A percentile compares a stretch with the other conserved stretches of the same genome.
Conservation (phyloP, 768 basidiomycete species). For the Rhizopogon vulgaris region DNA sequence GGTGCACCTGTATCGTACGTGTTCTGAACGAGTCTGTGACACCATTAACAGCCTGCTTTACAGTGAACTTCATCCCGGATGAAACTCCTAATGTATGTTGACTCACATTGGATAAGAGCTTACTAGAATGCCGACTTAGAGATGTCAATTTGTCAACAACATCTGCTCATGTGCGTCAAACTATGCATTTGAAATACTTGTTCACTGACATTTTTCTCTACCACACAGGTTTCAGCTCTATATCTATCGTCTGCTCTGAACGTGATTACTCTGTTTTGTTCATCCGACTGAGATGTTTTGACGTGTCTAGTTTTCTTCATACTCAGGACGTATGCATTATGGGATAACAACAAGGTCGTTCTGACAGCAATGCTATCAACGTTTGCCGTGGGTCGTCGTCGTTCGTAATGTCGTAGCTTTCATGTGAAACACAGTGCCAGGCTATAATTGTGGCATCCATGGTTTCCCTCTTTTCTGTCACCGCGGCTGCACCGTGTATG, state of each 20-base stretch:
- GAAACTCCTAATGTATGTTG: neutral
- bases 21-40: too few relatives aligned
- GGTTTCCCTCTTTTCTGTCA: neutral
- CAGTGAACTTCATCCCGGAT: neutral
- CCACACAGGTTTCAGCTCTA: neutral
- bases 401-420: neutral
- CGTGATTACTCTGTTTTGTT: neutral
- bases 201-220: neutral
- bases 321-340: constrained; percentile 3
- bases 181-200: neutral
- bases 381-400: constrained; percentile 2
- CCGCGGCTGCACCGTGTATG: neutral
- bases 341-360: neutral
- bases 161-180: neutral
- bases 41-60: neutral
- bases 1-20: constrained; percentile 1
- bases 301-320: constrained; percentile 2
- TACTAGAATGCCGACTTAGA: neutral
- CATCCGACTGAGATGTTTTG: neutral
- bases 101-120: neutral
- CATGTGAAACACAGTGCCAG: neutral
- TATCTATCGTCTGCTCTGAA: constrained; percentile 2
- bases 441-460: neutral
- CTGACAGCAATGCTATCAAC: neutral
- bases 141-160: neutral